A percentile compares a stretch with the other conserved stretches of the same genome.
Conservation (phyloP, 148 eudicot genomes). For the Arctostaphylos glauca region DNA sequence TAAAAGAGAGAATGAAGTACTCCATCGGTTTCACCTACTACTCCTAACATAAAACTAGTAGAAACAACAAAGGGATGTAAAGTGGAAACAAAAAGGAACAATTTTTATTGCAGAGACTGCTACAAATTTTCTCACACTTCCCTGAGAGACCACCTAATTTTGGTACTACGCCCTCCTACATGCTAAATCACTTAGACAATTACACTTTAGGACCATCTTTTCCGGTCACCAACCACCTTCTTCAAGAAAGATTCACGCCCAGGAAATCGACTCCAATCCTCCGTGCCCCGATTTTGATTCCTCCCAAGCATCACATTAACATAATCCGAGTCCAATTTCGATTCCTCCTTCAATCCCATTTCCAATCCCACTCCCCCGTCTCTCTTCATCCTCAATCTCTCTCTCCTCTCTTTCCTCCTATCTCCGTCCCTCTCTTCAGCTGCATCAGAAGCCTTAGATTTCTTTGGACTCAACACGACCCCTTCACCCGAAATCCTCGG, state of each 20-base stretch:
- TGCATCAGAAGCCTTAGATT: conserved; percentile 7
- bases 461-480: too few relatives aligned
- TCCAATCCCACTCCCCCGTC: not conserved
- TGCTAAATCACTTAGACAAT: not conserved
- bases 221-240: conserved; percentile 31
- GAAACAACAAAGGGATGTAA: too few relatives aligned
- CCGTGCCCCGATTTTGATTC: not conserved
- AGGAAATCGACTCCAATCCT: conserved; percentile 49
- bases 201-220: conserved; percentile 3
- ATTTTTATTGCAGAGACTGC: too few relatives aligned
- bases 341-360: not conserved
- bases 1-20: too few relatives aligned
- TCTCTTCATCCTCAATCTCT: conserved; percentile 44
- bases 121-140: not conserved
- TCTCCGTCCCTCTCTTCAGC: not conserved
- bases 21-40: too few relatives aligned
- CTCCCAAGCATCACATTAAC: not conserved
- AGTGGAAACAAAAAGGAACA: too few relatives aligned
- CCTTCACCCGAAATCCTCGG: conserved; percentile 36
- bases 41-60: too few relatives aligned
- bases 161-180: not conserved
- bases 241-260: conserved; percentile 61
- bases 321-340: not conserved
- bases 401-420: conserved; percentile 52
- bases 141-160: not conserved